Base-by-base conservation (phyloP, 805 yeast genomes). In the Yueomyces sinensis region DNA sequence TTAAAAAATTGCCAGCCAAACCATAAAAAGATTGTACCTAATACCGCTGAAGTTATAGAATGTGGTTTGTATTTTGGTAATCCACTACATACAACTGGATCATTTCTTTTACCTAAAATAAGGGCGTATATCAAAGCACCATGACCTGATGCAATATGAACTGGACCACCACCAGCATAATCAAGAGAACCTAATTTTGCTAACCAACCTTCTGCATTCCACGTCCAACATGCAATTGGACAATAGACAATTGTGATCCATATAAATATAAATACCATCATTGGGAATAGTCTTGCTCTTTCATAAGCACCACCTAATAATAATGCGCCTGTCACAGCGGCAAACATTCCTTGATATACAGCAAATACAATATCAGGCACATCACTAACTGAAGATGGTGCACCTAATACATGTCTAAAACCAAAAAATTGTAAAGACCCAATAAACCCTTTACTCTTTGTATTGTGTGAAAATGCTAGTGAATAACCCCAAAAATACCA, bases 401-500 rank as follows among this genome's bases (percentile, higher is more conserved):
- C 82, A 43, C 94, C 96, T 20, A 87, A 70, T 17, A 81, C 93
- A 39, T 79, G 65, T 68, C 68, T 80, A 50, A 89, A 67, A 42
- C 86, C 77, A 54, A 89, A 84, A 60, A 82, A 78, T 48, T 70
- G 70, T 54, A 89, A 65, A 40, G 83, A 72, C 37, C 98, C 98
- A 45, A 84, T 66, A 59, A 86, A 81, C 15, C 63, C 68, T 13
- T 82, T 70, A 32, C 74, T 70, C 32, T 56, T 54, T 13, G 73
- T 75, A 38, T 67, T 62, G 53, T 78, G 82, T 18, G 89, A 68
- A 56, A 89, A 89, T 15, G 84, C 78, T 38, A 91, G 68, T 13
- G 96, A 82, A 61, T 82, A 89, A 42, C 97, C 98, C 95, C 96
- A 86, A 66, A 86, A 87, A 61, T 86, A 91, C 97, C 98, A 89